Evolutionary conservation across 2,329 filamentous ascomycete species (phyloP).

Genomic region (Aspergillus flavus): DNA sequence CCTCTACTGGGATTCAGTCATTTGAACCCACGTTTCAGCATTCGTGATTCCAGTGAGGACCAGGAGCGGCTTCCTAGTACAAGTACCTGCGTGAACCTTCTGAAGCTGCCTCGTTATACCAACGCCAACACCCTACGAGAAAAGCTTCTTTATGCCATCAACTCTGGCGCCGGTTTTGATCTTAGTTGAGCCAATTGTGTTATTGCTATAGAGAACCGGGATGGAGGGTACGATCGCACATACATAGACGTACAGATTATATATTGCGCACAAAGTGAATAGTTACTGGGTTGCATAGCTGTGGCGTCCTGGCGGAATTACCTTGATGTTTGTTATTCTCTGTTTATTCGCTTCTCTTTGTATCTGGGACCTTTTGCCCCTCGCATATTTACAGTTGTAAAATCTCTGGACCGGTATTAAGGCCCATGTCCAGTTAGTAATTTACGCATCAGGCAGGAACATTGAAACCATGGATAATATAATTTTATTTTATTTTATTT

Average conservation of each 20-base stretch:
- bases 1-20: conserved; percentile 87
- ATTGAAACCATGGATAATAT: background rate
- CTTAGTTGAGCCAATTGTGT: conserved; percentile 45
- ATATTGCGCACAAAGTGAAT: background rate
- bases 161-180: conserved; percentile 91
- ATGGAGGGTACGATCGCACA: background rate
- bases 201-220: background rate
- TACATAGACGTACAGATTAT: background rate
- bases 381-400: background rate
- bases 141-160: conserved; percentile 87
- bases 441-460: background rate
- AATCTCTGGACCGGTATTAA: background rate
- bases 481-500: too few relatives aligned
- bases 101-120: conserved; percentile 86
- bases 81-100: conserved; percentile 91
- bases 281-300: conserved; percentile 31
- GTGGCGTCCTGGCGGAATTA: conserved; percentile 24
- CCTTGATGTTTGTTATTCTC: background rate
- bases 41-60: conserved; percentile 78
- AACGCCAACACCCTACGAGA: conserved; percentile 66
- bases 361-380: background rate
- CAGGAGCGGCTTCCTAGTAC: conserved; percentile 83
- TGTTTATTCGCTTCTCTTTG: background rate
- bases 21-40: conserved; percentile 83
- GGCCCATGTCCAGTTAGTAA: background rate